Evolutionary conservation across 139 green algal genomes (phyloP).

Genomic region (Raphidocelis subcapitata): DNA sequence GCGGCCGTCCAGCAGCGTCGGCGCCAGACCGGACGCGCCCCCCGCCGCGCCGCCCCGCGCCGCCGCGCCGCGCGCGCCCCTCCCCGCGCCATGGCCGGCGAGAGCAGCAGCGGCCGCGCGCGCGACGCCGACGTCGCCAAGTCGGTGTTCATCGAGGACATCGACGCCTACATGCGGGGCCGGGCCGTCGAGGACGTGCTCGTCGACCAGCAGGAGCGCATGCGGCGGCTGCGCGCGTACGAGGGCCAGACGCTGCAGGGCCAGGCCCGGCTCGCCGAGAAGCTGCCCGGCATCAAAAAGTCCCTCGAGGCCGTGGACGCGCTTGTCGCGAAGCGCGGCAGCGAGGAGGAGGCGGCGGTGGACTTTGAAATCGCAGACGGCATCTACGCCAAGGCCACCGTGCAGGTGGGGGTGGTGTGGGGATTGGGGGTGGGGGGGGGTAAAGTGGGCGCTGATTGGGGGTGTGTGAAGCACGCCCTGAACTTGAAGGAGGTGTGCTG

Average conservation of each 20-base stretch:
- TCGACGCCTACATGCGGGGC: constrained; percentile 35
- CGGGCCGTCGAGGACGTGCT: constrained; percentile 28
- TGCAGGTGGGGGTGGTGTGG: constrained; percentile 11
- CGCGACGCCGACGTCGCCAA: background rate
- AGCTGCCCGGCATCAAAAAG: constrained; percentile 40
- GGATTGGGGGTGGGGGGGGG: too few relatives aligned
- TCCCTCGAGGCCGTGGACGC: constrained; percentile 39
- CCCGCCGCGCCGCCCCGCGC: too few relatives aligned
- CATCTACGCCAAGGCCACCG: constrained; percentile 46
- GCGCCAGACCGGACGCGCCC: too few relatives aligned
- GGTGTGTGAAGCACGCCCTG: too few relatives aligned
- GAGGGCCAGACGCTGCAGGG: constrained; percentile 13
- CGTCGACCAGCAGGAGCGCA: constrained; percentile 22
- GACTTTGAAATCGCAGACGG: constrained; percentile 65
- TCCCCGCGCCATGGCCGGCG: too few relatives aligned
- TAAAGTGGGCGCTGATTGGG: too few relatives aligned
- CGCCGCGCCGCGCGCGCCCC: too few relatives aligned
- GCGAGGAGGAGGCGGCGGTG: background rate
- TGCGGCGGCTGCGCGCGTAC: background rate
- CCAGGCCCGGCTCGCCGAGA: constrained; percentile 21
- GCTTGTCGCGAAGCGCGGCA: constrained; percentile 31
- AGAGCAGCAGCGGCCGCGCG: too few relatives aligned
- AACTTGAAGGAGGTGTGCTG: too few relatives aligned
- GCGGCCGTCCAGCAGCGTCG: too few relatives aligned
- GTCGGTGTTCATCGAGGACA: constrained; percentile 54